Base-by-base conservation (phyloP, 192 early-diverging fungal species). In the Gamsiella multidivaricata region DNA sequence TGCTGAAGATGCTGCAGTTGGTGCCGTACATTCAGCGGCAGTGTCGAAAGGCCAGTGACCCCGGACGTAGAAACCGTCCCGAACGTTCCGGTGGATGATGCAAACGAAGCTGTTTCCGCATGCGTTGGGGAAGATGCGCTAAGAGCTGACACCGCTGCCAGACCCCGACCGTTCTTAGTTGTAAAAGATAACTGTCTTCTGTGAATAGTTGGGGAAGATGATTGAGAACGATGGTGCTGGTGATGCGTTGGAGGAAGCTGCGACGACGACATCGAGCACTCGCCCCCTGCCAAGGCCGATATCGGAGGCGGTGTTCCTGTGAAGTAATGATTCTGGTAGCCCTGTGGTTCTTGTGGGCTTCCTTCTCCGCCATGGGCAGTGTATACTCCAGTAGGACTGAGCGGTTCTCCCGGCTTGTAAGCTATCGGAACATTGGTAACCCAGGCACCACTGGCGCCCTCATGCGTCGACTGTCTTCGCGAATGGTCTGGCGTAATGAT, bases 1-100 rank as follows among this genome's bases (percentile, higher is more conserved):
- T 72, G 69, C 39, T 61, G 60, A 12, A 72, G 54, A 18, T 64
- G 61, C 20, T 72, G 69, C 1, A 72, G 46, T 49, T 72, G 69
- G 14, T 62, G 69, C 25, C 64, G 61, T 4, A 50, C 61, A 43
- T 61, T 64, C 15, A 25, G 28, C 2, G 39, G 41, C 1, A 69
- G 37, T 29, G 7, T 45, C 4, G 42, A 56, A 4, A 25, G 29
- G 1, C 65, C 34, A 36, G 39, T 46, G 0, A 31, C 26, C 1
- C 26, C 47, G 18, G 61, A 42, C 10, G 47, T 6, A 18, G 47
- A 20, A 11, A 58, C 0, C 2, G 10, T 25, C 11, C 62, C 62
- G 42, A 65, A 65, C 3, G 62, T 65, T 1, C 52, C 62, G 18
- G 62, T 65, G 8, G 62, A 65, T 8, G 62, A 53, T 3, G 51